phyloP scores from a whole-genome alignment of 768 basidiomycete species.

The Boletus bicolor region DNA sequence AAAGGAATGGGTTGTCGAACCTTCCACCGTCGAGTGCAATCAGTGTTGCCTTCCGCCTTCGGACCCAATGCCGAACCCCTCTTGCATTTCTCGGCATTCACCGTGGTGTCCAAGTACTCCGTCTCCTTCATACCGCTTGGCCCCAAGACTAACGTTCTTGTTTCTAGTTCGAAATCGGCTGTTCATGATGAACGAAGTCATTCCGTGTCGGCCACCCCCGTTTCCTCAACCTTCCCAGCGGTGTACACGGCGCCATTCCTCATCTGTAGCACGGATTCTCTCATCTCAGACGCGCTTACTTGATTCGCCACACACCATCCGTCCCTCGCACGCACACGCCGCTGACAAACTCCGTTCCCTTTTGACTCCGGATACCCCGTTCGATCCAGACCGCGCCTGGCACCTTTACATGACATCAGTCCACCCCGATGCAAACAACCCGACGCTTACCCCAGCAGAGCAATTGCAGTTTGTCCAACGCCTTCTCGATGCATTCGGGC shows the following conservation, averaged over 20 bases:
- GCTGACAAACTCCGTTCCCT: conserved; percentile 19
- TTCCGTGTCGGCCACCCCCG: conserved; percentile 23
- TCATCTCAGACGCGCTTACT: conserved; percentile 11
- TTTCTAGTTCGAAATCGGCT: conserved; percentile 33
- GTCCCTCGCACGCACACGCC: background rate
- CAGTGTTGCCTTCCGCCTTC: conserved; percentile 20
- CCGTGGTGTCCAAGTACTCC: conserved; percentile 47
- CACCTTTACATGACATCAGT: conserved; percentile 29
- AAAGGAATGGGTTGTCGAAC: conserved; percentile 44
- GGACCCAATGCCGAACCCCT: conserved; percentile 38
- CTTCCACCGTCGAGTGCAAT: conserved; percentile 27
- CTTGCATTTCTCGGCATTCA: conserved; percentile 45
- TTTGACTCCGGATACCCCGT: conserved; percentile 13
- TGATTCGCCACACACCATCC: conserved; percentile 4
- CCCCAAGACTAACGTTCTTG: conserved; percentile 5
- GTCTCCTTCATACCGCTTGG: background rate
- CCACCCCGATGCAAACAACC: conserved; percentile 6
- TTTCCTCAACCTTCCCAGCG: conserved; percentile 13
- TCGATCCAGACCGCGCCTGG: conserved; percentile 43
- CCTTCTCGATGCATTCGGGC: conserved; percentile 16
- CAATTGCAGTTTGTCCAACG: conserved; percentile 28
- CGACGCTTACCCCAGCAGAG: conserved; percentile 22
- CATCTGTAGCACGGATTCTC: conserved; percentile 17
- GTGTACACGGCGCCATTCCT: conserved; percentile 23
- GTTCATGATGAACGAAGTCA: conserved; percentile 37